Evolutionary conservation across 352 stramenopile species (phyloP).

Genomic region (Pythium folliculosum): DNA sequence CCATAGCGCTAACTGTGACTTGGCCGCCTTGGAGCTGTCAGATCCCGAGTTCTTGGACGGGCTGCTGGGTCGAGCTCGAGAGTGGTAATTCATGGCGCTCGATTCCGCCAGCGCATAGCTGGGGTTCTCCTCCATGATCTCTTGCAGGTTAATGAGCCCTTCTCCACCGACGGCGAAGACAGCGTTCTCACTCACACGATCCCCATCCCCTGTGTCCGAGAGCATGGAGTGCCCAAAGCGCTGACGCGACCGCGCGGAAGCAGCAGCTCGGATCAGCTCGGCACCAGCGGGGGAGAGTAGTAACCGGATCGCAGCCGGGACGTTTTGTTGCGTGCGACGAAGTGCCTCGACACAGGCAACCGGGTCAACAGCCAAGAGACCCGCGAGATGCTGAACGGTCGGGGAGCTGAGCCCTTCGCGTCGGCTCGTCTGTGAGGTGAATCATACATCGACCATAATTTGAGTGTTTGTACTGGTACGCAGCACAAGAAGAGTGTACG

Average conservation of each 20-base stretch:
- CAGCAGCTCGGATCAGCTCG: constrained; percentile 30
- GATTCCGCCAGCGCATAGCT: constrained; percentile 75
- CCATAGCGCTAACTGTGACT: constrained; percentile 60
- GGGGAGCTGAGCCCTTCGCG: constrained; percentile 26
- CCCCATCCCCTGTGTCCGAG: not conserved
- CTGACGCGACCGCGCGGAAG: not conserved
- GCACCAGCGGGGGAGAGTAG: constrained; percentile 44
- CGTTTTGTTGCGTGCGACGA: constrained; percentile 48
- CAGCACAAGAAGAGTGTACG: not conserved
- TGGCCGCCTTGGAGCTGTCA: constrained; percentile 28
- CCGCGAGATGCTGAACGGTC: constrained; percentile 56
- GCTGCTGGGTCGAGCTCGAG: constrained; percentile 39
- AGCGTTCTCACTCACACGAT: not conserved
- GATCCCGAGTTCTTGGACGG: constrained; percentile 44
- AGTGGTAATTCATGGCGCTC: constrained; percentile 35
- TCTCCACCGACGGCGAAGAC: constrained; percentile 12
- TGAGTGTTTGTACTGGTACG: no score
- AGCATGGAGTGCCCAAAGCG: not conserved
- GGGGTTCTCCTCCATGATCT: constrained; percentile 77
- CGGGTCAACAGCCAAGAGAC: constrained; percentile 48
- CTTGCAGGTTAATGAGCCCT: constrained; percentile 56
- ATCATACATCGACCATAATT: not conserved
- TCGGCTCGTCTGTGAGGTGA: not conserved
- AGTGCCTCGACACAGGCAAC: constrained; percentile 62
- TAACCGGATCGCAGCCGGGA: constrained; percentile 55